Conservation (phyloP, 2,329 filamentous ascomycete genomes). For the Stachybotrys elegans region DNA sequence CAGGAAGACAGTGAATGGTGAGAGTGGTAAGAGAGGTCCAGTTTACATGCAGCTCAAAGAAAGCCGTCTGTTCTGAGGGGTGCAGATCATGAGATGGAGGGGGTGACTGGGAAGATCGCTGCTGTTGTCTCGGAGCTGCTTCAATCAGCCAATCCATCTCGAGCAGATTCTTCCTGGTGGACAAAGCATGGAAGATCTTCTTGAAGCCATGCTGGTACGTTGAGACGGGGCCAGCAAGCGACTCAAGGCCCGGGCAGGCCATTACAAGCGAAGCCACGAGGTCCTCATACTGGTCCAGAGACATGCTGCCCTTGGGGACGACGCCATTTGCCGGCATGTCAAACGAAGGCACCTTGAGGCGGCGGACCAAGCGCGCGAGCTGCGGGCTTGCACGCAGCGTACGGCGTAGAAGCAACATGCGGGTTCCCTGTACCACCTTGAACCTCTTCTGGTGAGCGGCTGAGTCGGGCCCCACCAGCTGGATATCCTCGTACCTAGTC, state of each 20-base stretch:
- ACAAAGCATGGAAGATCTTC: conserved; percentile 54
- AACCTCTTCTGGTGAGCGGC: conserved; percentile 51
- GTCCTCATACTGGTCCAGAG: conserved; percentile 48
- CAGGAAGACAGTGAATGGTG: conserved; percentile 53
- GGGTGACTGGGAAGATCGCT: conserved; percentile 27
- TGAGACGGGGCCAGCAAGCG: conserved; percentile 48
- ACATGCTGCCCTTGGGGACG: conserved; percentile 20
- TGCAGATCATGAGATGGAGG: conserved; percentile 22
- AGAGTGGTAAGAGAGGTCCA: conserved; percentile 53
- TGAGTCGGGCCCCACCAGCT: conserved; percentile 54
- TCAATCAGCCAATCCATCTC: conserved; percentile 58
- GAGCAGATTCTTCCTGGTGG: conserved; percentile 48
- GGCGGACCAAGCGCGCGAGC: conserved; percentile 50
- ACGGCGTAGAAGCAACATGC: conserved; percentile 52
- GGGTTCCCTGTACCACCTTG: conserved; percentile 46
- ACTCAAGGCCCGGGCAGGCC: conserved; percentile 61
- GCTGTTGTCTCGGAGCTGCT: conserved; percentile 17
- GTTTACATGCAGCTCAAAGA: conserved; percentile 45
- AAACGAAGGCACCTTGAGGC: conserved; percentile 48
- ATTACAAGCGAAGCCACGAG: conserved; percentile 56
- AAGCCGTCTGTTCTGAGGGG: conserved; percentile 32
- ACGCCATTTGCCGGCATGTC: conserved; percentile 30
- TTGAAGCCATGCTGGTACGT: conserved; percentile 52
- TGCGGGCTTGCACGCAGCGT: conserved; percentile 49
- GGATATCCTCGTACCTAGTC: conserved; percentile 53